Percentiles rank a stretch among this genome's conserved stretches.
These are phyloP conservation scores for Hypoxylon sp. DNA, from an alignment of 2,329 filamentous ascomycete genomes.

Conservation along the genomic window DNA sequence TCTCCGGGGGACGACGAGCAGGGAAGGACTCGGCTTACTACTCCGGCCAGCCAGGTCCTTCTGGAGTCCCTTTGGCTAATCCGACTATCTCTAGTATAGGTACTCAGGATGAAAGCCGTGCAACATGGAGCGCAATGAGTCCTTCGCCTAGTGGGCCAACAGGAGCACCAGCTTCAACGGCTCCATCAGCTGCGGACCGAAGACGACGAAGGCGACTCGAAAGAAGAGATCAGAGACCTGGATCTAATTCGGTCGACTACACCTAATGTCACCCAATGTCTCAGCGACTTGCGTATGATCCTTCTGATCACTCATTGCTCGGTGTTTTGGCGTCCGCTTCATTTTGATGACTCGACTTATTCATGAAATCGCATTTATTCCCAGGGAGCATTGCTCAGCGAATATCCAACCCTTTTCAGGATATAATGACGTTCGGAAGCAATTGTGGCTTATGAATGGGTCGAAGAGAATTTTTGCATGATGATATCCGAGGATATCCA, in stretches of 20 bases:
- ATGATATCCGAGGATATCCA: conserved; percentile 28
- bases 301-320: conserved; percentile 33
- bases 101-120: conserved; percentile 60
- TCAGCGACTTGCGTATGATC: conserved; percentile 19
- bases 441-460: conserved; percentile 21
- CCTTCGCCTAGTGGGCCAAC: conserved; percentile 59
- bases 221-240: conserved; percentile 58
- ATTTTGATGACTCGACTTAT: conserved; percentile 28
- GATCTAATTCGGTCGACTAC: conserved; percentile 43
- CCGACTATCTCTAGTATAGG: conserved; percentile 63
- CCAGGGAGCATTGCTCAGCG: conserved; percentile 29
- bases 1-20: conserved; percentile 63
- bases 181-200: conserved; percentile 63
- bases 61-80: conserved; percentile 55
- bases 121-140: conserved; percentile 68
- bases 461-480: conserved; percentile 33
- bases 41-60: conserved; percentile 63
- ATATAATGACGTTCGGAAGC: conserved; percentile 34
- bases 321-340: conserved; percentile 42
- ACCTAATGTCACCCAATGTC: conserved; percentile 26
- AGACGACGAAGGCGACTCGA: conserved; percentile 69
- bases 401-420: conserved; percentile 15
- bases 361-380: conserved; percentile 34
- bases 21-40: conserved; percentile 74
- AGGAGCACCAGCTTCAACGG: conserved; percentile 55